Percentiles rank a stretch among this genome's conserved stretches.
Evolutionary conservation across 2,329 filamentous ascomycete species (phyloP).

Genomic region (Sporothrix curviconia): DNA sequence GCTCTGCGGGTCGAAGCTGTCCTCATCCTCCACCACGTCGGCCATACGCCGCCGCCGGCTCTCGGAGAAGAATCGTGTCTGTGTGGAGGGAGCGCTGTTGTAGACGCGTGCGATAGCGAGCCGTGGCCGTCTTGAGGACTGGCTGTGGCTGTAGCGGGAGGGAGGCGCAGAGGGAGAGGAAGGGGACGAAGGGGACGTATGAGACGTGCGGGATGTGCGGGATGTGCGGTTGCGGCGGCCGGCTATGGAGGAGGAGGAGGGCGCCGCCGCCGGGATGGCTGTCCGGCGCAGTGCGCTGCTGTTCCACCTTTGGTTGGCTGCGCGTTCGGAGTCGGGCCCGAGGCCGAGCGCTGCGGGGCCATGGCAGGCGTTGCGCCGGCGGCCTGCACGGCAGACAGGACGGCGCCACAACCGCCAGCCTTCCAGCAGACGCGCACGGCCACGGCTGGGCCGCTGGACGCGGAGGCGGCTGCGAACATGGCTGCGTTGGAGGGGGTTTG

Average conservation of each 20-base stretch:
- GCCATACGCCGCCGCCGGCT: conserved; percentile 23
- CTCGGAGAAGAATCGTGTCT: conserved; percentile 20
- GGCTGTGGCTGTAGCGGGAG: neutral
- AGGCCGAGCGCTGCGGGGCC: neutral
- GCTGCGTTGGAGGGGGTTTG: no score
- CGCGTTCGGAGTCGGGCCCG: neutral
- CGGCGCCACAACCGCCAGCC: conserved; percentile 3
- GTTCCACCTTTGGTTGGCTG: conserved; percentile 11
- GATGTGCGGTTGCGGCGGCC: no score
- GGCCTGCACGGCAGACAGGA: neutral
- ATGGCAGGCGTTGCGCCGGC: neutral
- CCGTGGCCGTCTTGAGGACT: neutral
- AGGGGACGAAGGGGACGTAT: no score
- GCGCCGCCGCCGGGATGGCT: neutral
- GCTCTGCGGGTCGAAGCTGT: conserved; percentile 57
- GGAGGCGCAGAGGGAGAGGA: no score
- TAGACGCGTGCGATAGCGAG: neutral
- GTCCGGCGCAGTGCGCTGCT: conserved; percentile 3
- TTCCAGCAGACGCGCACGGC: conserved; percentile 11
- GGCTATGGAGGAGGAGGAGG: neutral
- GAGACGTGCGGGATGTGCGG: no score
- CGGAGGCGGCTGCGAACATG: conserved; percentile 11
- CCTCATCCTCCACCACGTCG: conserved; percentile 33
- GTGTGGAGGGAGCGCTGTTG: conserved; percentile 1
- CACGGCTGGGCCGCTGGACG: conserved; percentile 13